These are phyloP conservation scores for Hysterium pulicare DNA, from an alignment of 2,329 filamentous ascomycete genomes.

Conservation along the genomic window DNA sequence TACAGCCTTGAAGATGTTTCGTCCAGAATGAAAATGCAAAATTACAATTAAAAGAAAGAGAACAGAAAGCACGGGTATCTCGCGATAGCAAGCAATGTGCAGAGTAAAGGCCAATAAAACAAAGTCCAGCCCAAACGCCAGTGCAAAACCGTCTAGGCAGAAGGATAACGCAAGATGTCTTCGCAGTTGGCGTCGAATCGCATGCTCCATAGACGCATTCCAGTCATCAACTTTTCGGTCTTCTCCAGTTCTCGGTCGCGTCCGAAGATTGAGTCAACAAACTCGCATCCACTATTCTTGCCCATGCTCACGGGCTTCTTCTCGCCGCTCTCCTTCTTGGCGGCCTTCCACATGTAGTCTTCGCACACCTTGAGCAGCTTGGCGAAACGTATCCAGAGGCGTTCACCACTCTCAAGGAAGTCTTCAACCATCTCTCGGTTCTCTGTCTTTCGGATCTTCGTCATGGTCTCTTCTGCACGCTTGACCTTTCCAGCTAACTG, in stretches of 20 bases:
- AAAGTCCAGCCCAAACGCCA: constrained; percentile 24
- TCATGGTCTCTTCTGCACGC: constrained; percentile 74
- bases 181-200: constrained; percentile 96
- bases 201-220: constrained; percentile 82
- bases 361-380: constrained; percentile 88
- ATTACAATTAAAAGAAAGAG: constrained; percentile 35
- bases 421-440: constrained; percentile 81
- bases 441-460: constrained; percentile 67
- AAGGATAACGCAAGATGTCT: constrained; percentile 66
- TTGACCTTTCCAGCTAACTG: constrained; percentile 93
- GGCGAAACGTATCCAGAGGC: constrained; percentile 80
- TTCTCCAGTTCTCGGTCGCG: constrained; percentile 83
- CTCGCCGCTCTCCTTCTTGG: constrained; percentile 61
- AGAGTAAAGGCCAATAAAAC: constrained; percentile 13
- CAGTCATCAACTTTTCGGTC: constrained; percentile 90
- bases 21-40: constrained; percentile 24
- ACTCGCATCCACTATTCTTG: constrained; percentile 89
- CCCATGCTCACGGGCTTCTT: constrained; percentile 69
- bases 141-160: constrained; percentile 18
- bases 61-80: constrained; percentile 38
- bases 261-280: constrained; percentile 93
- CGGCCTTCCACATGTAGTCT: constrained; percentile 88
- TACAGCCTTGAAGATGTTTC: constrained; percentile 29
- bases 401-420: constrained; percentile 84
- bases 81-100: constrained; percentile 27